Percentiles rank a stretch among this genome's conserved stretches.
Evolutionary conservation across 2,329 filamentous ascomycete genomes (phyloP).

Genomic region (Leptographium flavum): DNA sequence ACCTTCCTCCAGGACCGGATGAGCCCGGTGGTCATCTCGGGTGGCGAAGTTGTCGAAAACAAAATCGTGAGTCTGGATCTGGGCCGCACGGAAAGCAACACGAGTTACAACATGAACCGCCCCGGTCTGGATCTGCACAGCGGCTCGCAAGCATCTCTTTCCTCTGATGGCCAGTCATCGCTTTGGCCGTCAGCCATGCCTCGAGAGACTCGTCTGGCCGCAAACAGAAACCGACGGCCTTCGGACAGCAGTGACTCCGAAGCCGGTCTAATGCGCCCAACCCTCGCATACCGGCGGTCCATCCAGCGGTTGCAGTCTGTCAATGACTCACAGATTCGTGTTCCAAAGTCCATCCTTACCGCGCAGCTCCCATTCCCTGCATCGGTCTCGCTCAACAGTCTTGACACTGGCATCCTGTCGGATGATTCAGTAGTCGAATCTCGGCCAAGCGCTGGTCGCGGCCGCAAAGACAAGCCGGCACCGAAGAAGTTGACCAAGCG

Average conservation of each 20-base stretch:
- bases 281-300: conserved; percentile 40
- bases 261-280: conserved; percentile 30
- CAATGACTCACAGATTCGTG: conserved; percentile 25
- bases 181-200: conserved; percentile 42
- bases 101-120: conserved; percentile 25
- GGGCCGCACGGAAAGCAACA: conserved; percentile 33
- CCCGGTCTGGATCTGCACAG: conserved; percentile 28
- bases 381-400: conserved; percentile 38
- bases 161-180: conserved; percentile 28
- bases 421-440: conserved; percentile 37
- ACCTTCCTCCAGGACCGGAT: conserved; percentile 47
- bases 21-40: conserved; percentile 52
- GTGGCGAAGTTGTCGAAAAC: conserved; percentile 48
- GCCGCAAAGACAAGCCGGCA: conserved; percentile 11
- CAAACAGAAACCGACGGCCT: conserved; percentile 24
- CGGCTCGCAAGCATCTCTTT: conserved; percentile 25
- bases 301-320: conserved; percentile 34
- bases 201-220: conserved; percentile 15
- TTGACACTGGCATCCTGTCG: conserved; percentile 41
- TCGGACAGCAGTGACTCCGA: conserved; percentile 45
- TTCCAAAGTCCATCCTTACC: conserved; percentile 40
- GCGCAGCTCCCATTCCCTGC: conserved; percentile 17
- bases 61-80: conserved; percentile 37
- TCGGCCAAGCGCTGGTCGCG: conserved; percentile 21
- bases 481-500: conserved; percentile 43